Percentiles rank a stretch among this genome's conserved stretches.
Evolutionary conservation across 768 basidiomycete genomes (phyloP).

Genomic region (Sarcodon sp.): DNA sequence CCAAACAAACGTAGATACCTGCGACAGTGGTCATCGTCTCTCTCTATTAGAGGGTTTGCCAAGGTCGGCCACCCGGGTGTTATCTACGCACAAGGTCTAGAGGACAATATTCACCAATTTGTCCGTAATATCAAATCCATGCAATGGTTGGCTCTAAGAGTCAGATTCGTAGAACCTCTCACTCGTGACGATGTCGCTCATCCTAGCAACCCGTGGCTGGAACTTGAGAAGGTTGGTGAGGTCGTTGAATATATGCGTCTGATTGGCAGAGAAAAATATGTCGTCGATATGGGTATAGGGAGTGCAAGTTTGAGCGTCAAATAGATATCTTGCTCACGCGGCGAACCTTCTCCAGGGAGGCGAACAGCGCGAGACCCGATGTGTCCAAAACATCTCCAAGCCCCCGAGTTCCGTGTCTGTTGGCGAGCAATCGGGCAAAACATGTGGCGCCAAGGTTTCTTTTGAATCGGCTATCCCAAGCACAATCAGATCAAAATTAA

Average conservation of each 20-base stretch:
- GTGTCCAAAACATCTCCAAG: too few species aligned
- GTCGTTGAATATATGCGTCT: constrained; percentile 55
- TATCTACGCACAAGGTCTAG: constrained; percentile 54
- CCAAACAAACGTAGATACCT: constrained; percentile 47
- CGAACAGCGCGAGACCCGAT: too few species aligned
- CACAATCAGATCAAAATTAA: too few species aligned
- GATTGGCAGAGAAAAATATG: constrained; percentile 38
- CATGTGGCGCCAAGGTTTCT: too few species aligned
- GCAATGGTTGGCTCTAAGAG: constrained; percentile 66
- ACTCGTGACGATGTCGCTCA: constrained; percentile 1
- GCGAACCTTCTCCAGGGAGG: too few species aligned
- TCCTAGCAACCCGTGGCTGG: constrained; percentile 29
- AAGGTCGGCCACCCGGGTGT: constrained; percentile 69
- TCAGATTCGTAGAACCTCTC: constrained; percentile 45
- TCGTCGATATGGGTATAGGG: constrained; percentile 59
- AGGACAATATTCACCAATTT: constrained; percentile 45
- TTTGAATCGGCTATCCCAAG: too few species aligned
- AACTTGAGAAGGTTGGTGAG: constrained; percentile 59
- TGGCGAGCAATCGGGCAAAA: too few species aligned
- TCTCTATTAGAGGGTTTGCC: constrained; percentile 49
- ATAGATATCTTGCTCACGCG: background rate
- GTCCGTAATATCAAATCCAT: constrained; percentile 55
- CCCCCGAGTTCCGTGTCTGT: too few species aligned
- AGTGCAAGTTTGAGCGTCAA: constrained; percentile 11
- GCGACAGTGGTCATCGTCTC: constrained; percentile 40